These are phyloP conservation scores for Mycena alexandri DNA, from an alignment of 768 basidiomycete genomes.

Conservation along the genomic window DNA sequence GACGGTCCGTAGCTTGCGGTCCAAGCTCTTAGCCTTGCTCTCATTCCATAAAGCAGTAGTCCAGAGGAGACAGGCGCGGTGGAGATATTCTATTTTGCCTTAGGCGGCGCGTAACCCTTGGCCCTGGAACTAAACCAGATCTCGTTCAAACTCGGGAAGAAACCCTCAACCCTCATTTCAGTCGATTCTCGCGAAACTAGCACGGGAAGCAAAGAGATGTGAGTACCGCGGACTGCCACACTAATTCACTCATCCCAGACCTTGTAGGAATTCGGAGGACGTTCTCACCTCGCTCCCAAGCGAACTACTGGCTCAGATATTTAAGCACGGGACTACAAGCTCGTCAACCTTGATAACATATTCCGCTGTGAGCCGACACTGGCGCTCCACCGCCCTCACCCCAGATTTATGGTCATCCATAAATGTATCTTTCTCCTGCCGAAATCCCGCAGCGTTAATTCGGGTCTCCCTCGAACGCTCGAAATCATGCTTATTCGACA, in stretches of 20 bases:
- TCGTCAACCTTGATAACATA: constrained; percentile 18
- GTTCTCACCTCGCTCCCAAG: constrained; percentile 14
- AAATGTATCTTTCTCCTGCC: constrained; percentile 21
- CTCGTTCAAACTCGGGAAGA: not conserved
- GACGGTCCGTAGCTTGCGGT: not conserved
- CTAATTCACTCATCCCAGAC: not conserved
- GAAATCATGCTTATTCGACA: constrained; percentile 36
- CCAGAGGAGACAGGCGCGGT: no score
- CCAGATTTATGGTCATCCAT: constrained; percentile 33
- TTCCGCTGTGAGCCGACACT: constrained; percentile 25
- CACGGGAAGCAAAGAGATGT: not conserved
- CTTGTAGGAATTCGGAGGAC: constrained; percentile 3
- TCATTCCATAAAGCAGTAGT: no score
- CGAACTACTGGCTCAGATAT: constrained; percentile 33
- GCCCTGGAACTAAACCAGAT: not conserved
- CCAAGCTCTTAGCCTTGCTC: no score
- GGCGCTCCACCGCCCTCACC: constrained; percentile 29
- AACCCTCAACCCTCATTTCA: constrained; percentile 8
- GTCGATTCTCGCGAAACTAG: no score
- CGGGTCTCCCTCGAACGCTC: constrained; percentile 31
- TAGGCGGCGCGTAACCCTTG: constrained; percentile 2
- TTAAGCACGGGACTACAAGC: constrained; percentile 18
- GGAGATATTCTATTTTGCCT: no score
- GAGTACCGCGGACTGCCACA: not conserved
- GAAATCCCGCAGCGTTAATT: constrained; percentile 19